Evolutionary conservation across 2,329 filamentous ascomycete genomes (phyloP).

Genomic region (Aureobasidium sp.): DNA sequence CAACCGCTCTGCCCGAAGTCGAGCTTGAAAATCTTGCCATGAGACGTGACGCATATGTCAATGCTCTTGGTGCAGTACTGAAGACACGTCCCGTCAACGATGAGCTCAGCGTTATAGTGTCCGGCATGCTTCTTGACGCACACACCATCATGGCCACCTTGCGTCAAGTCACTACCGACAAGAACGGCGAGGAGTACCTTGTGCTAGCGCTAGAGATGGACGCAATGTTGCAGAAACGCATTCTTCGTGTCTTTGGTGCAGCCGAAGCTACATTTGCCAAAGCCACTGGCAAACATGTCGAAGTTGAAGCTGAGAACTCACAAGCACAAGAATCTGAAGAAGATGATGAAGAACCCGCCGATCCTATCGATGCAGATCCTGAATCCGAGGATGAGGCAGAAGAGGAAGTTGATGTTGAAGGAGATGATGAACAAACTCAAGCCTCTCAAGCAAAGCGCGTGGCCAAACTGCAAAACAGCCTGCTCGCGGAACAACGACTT

Average conservation of each 20-base stretch:
- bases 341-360: slow-evolving; percentile 63
- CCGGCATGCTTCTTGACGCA: slow-evolving; percentile 71
- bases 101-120: slow-evolving; percentile 65
- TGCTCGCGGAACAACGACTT: slow-evolving; percentile 75
- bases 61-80: slow-evolving; percentile 42
- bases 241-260: slow-evolving; percentile 68
- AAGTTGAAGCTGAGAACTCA: slow-evolving; percentile 22
- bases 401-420: slow-evolving; percentile 22
- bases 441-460: slow-evolving; percentile 48
- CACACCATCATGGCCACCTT: slow-evolving; percentile 72
- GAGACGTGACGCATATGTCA: slow-evolving; percentile 44
- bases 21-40: slow-evolving; percentile 49
- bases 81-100: slow-evolving; percentile 43
- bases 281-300: slow-evolving; percentile 38
- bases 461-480: slow-evolving; percentile 46
- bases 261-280: slow-evolving; percentile 72
- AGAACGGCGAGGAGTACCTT: slow-evolving; percentile 41
- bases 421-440: slow-evolving; percentile 28
- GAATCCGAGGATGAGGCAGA: slow-evolving; percentile 42
- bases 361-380: slow-evolving; percentile 54
- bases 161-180: slow-evolving; percentile 24
- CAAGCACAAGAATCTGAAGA: slow-evolving; percentile 31
- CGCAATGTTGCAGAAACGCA: slow-evolving; percentile 51
- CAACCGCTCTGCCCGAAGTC: slow-evolving; percentile 39
- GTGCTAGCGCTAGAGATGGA: slow-evolving; percentile 62